Evolutionary conservation across 1,284 basidiomycete species (phyloP).

Genomic region (Tilletia walkeri): DNA sequence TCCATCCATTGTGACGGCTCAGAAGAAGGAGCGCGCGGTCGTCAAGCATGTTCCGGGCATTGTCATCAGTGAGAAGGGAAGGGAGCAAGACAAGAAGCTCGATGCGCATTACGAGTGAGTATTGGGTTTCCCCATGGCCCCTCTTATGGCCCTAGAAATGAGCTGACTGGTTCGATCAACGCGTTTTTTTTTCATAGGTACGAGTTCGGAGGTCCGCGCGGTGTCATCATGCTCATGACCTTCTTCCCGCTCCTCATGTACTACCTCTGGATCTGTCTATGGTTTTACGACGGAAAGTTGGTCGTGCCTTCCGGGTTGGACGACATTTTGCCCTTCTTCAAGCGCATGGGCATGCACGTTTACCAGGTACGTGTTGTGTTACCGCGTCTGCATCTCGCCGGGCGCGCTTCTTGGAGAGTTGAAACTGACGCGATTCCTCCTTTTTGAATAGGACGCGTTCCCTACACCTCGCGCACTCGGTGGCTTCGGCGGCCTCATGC

Average conservation of each 20-base stretch:
- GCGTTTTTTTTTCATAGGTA: constrained; percentile 61
- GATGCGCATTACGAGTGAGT: constrained; percentile 49
- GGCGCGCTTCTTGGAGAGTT: too few relatives aligned
- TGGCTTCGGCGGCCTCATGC: constrained; percentile 78
- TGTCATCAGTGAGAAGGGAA: constrained; percentile 51
- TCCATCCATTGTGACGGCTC: constrained; percentile 51
- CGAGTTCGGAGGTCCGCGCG: constrained; percentile 93
- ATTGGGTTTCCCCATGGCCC: too few relatives aligned
- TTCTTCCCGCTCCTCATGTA: constrained; percentile 92
- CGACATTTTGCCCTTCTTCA: constrained; percentile 76
- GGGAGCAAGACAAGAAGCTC: constrained; percentile 50
- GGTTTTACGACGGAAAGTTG: constrained; percentile 87
- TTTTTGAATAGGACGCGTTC: constrained; percentile 71
- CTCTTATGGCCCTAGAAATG: neutral
- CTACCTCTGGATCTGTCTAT: constrained; percentile 96
- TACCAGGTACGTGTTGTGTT: constrained; percentile 43
- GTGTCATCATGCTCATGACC: constrained; percentile 88
- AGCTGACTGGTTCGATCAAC: too few relatives aligned
- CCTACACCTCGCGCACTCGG: constrained; percentile 74
- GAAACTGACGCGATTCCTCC: neutral
- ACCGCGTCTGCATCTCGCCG: neutral
- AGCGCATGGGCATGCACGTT: constrained; percentile 79
- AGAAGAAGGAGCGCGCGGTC: constrained; percentile 42
- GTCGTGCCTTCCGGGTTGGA: constrained; percentile 71
- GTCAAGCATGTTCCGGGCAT: constrained; percentile 51